Base-by-base conservation (phyloP, 2,329 filamentous ascomycete species). In the Cercospora sp. region DNA sequence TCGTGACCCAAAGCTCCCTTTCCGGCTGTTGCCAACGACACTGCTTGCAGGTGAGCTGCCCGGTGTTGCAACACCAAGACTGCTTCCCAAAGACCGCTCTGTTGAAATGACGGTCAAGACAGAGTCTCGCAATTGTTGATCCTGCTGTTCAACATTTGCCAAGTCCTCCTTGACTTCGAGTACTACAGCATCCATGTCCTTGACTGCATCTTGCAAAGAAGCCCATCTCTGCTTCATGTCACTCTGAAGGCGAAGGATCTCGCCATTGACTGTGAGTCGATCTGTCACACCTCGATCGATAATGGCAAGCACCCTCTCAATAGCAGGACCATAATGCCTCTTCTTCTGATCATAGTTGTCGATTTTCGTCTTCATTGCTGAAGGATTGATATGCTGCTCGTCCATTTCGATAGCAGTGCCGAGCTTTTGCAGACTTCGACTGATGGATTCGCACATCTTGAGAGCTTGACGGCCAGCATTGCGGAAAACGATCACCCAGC, bases 251-350 rank as follows among this genome's bases (percentile, higher is more conserved):
- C 93, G 88, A 30, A 98, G 80, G 70, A 98, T 95, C 80, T 98
- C 95, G 55, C 95, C 95, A 76, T 99, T 98, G 65, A 98, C 93
- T 0, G 95, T 98, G 60, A 97, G 84, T n/a, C 95, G 89, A 76
- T 98, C 93, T 77, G 92, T 91, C 75, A 98, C 91, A n/a, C 95
- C 95, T 77, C 93, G 94, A 74, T 97, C 93, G 61, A 98, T 97
- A 77, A 98, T 96, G 45, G 90, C 89, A 18, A 98, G 82, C 7
- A 99, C 93, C 51, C 94, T 88, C 77, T 95, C 92, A 77, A 99
- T 96, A 1, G 95, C 94, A 9, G 94, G 92, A 1, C 93, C 91
- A 76, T 98, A 99, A 78, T 98, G 94, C 67, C 89, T 89, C 80
- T 94, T 96, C 84, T 98, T 99, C 53, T 91, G 92, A 77, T 97